Evolutionary conservation across 2,329 filamentous ascomycete genomes (phyloP).

Genomic region (Fusarium tanahbumbuense): DNA sequence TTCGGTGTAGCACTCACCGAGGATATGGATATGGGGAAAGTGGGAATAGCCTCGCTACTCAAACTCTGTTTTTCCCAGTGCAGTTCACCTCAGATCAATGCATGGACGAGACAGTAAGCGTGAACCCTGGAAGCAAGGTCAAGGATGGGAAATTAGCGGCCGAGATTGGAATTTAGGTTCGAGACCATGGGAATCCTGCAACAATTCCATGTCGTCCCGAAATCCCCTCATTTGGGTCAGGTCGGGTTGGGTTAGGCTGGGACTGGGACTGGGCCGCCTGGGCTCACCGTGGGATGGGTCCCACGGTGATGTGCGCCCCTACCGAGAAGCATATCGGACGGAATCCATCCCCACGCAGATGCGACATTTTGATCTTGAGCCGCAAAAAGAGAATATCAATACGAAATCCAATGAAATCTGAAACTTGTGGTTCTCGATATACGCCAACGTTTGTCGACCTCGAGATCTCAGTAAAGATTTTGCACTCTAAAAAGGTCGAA

Average conservation of each 20-base stretch:
- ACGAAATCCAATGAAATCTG: slow-evolving; percentile 8
- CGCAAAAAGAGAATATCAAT: slow-evolving; percentile 17
- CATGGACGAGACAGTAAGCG: neutral
- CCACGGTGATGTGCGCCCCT: slow-evolving; percentile 29
- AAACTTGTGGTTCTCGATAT: slow-evolving; percentile 32
- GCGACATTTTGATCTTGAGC: slow-evolving; percentile 25
- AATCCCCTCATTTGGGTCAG: slow-evolving; percentile 8
- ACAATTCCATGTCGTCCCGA: slow-evolving; percentile 34
- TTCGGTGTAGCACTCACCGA: slow-evolving; percentile 3
- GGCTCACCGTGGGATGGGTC: neutral
- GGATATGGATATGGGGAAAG: neutral
- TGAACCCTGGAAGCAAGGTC: neutral
- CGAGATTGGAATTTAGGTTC: slow-evolving; percentile 24
- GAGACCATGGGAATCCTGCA: slow-evolving; percentile 31
- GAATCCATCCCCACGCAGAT: slow-evolving; percentile 28
- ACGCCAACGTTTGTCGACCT: slow-evolving; percentile 8
- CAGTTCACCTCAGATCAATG: slow-evolving; percentile 2
- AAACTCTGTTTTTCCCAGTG: neutral
- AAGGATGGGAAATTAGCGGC: slow-evolving; percentile 28
- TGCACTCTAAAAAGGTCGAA: neutral
- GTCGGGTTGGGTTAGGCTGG: neutral
- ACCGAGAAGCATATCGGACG: slow-evolving; percentile 34
- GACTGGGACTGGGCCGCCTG: too few relatives aligned
- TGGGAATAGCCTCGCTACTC: slow-evolving; percentile 19
- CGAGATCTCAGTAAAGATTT: slow-evolving; percentile 22